These are phyloP conservation scores for Sarcomyxa edulis DNA, from an alignment of 768 basidiomycete genomes.

Conservation along the genomic window DNA sequence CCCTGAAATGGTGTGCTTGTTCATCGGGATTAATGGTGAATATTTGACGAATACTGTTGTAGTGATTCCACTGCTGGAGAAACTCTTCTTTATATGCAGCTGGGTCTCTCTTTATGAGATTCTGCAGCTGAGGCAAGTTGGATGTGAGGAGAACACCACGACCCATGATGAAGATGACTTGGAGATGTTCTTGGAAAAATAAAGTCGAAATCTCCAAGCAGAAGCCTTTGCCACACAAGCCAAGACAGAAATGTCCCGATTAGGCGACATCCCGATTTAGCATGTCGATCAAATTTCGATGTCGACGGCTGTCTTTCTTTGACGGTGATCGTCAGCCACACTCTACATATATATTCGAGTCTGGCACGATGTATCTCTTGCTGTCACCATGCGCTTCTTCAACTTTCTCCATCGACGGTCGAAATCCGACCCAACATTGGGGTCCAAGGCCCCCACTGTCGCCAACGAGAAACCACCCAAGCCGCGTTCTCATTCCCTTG, in stretches of 20 bases:
- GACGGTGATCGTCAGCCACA: no score
- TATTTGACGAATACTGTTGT: conserved; percentile 81
- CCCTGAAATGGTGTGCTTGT: conserved; percentile 78
- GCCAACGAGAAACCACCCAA: neutral
- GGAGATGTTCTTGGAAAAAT: no score
- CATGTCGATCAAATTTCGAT: no score
- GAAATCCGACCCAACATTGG: conserved; percentile 38
- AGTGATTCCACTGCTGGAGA: conserved; percentile 94
- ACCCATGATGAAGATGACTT: conserved; percentile 31
- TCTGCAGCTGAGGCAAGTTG: conserved; percentile 93
- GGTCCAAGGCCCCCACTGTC: no score
- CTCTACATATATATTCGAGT: no score
- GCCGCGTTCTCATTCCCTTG: neutral
- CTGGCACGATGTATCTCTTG: no score
- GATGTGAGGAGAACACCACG: conserved; percentile 78
- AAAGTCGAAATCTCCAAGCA: no score
- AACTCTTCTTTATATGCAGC: conserved; percentile 91
- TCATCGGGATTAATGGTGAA: conserved; percentile 80
- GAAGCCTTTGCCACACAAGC: conserved; percentile 13
- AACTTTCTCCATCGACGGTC: conserved; percentile 42
- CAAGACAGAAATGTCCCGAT: no score
- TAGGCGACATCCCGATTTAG: no score
- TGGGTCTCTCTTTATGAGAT: conserved; percentile 94
- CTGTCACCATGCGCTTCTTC: conserved; percentile 39
- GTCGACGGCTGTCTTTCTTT: no score